Conservation (phyloP, 2,329 filamentous ascomycete species). For the Clonostachys solani region DNA sequence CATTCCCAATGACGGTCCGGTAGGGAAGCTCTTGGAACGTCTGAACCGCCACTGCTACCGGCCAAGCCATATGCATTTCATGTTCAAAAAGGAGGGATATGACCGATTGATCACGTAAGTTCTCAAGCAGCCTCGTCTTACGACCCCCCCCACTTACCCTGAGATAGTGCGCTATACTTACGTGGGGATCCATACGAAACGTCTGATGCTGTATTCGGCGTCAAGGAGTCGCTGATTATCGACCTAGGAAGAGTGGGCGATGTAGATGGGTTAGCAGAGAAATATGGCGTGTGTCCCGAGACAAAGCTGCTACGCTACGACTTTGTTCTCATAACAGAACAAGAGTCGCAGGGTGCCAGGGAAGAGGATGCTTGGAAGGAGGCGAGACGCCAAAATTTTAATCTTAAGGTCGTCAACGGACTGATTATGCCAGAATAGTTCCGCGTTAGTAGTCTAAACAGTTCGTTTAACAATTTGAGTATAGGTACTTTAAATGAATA, state of each 20-base stretch:
- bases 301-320: conserved; percentile 64
- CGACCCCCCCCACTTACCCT: not conserved
- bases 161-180: conserved; percentile 65
- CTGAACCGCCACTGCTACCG: conserved; percentile 69
- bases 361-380: not conserved
- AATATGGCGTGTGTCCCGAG: conserved; percentile 62
- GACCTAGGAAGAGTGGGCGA: conserved; percentile 49
- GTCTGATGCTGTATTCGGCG: conserved; percentile 81
- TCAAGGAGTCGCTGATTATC: conserved; percentile 75
- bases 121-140: not conserved
- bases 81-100: conserved; percentile 77
- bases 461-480: no score
- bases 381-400: not conserved
- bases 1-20: conserved; percentile 78
- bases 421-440: not conserved
- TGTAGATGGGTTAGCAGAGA: conserved; percentile 39
- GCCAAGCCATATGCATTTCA: conserved; percentile 79
- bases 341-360: not conserved
- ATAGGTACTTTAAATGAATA: no score
- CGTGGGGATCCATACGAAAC: conserved; percentile 77
- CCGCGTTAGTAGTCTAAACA: no score
- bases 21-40: conserved; percentile 63
- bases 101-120: conserved; percentile 76
- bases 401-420: conserved; percentile 1
- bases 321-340: conserved; percentile 63